Evolutionary conservation across 1,139 yeast species (phyloP).

Genomic region (Lodderomyces margitis): DNA sequence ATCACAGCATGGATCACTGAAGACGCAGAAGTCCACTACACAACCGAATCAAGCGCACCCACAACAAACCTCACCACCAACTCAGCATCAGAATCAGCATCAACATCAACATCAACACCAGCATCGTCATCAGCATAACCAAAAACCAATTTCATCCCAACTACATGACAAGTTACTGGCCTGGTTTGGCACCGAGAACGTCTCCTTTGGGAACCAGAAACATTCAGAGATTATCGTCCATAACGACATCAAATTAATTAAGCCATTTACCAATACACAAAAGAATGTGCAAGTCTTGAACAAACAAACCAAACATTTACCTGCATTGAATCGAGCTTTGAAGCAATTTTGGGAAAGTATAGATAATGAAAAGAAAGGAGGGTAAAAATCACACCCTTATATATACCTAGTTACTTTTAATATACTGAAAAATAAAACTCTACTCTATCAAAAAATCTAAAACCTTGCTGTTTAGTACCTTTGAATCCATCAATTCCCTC

Average conservation of each 20-base stretch:
- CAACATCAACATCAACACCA: conserved; percentile 2
- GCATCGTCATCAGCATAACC: conserved; percentile 1
- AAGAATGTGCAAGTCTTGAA: conserved; percentile 21
- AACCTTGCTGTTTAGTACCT: conserved; percentile 59
- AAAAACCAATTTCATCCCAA: conserved; percentile 2
- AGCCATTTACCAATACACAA: conserved; percentile 30
- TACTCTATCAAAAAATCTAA: conserved; percentile 48
- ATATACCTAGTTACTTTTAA: not conserved
- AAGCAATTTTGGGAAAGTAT: conserved; percentile 56
- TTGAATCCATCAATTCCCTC: conserved; percentile 66
- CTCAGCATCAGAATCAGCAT: not conserved
- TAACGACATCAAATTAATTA: conserved; percentile 26
- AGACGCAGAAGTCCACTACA: not conserved
- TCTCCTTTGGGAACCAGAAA: conserved; percentile 22
- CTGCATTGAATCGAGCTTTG: conserved; percentile 51
- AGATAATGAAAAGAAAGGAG: conserved; percentile 58
- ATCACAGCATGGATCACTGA: not conserved
- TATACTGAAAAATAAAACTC: conserved; percentile 27
- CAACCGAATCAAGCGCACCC: not conserved
- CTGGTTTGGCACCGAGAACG: conserved; percentile 24
- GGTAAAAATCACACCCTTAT: conserved; percentile 27
- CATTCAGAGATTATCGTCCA: conserved; percentile 21
- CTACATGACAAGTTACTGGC: conserved; percentile 22
- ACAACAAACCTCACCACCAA: conserved; percentile 2
- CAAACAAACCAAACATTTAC: conserved; percentile 34